Conservation (phyloP, 2,329 filamentous ascomycete genomes). For the Bipolaris gigantea region DNA sequence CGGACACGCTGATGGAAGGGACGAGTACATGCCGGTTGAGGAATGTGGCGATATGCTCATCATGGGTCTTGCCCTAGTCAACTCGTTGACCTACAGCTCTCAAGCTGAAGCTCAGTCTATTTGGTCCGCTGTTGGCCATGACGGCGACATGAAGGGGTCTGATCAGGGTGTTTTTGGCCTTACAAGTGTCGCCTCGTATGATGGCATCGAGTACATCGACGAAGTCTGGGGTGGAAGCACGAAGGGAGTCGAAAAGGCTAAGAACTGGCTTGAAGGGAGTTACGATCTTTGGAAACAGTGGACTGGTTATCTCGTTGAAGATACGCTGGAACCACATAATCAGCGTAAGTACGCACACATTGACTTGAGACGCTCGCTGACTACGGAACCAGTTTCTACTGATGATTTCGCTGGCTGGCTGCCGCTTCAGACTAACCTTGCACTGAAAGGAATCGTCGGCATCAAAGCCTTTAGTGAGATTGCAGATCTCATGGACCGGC, state of each 20-base stretch:
- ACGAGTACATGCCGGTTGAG: slow-evolving; percentile 76
- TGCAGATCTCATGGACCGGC: slow-evolving; percentile 62
- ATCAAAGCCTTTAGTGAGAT: slow-evolving; percentile 78
- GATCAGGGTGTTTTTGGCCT: slow-evolving; percentile 53
- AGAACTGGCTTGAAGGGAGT: slow-evolving; percentile 67
- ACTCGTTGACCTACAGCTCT: slow-evolving; percentile 68
- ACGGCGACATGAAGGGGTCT: slow-evolving; percentile 23
- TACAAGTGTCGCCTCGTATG: slow-evolving; percentile 50
- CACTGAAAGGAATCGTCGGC: slow-evolving; percentile 80
- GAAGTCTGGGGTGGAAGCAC: slow-evolving; percentile 59
- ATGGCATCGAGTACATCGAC: slow-evolving; percentile 62
- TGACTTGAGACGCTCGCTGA: slow-evolving; percentile 5
- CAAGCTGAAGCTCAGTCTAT: slow-evolving; percentile 60
- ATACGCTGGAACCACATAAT: slow-evolving; percentile 71
- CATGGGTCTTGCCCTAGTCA: slow-evolving; percentile 76
- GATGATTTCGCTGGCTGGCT: slow-evolving; percentile 83
- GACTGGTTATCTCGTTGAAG: slow-evolving; percentile 77
- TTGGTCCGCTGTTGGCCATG: slow-evolving; percentile 55
- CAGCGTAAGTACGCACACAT: slow-evolving; percentile 55
- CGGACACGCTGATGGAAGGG: slow-evolving; percentile 68
- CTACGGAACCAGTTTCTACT: slow-evolving; percentile 61
- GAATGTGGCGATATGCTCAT: slow-evolving; percentile 83
- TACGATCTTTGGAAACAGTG: slow-evolving; percentile 76
- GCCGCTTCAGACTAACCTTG: slow-evolving; percentile 78
- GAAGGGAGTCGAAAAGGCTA: slow-evolving; percentile 59